Percentiles rank a stretch among this genome's conserved stretches.
phyloP scores from a whole-genome alignment of 2,329 filamentous ascomycete species.

The Paramyrothecium roridum region DNA sequence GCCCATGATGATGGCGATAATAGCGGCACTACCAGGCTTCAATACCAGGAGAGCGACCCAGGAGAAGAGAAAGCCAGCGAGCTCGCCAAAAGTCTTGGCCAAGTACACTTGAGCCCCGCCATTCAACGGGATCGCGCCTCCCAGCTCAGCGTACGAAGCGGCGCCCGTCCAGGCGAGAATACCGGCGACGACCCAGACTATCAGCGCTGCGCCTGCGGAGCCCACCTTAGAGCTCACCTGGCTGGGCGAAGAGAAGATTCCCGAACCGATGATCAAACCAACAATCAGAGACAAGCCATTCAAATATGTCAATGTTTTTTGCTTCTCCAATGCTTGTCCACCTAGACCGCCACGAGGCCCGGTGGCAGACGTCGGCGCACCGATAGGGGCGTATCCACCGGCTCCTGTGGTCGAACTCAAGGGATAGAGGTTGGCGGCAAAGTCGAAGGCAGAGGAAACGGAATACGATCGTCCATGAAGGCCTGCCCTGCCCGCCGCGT shows the following conservation, averaged over 20 bases:
- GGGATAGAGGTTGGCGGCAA: constrained; percentile 88
- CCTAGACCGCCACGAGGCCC: constrained; percentile 49
- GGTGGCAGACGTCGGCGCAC: constrained; percentile 62
- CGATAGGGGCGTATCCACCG: constrained; percentile 79
- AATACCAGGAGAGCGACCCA: constrained; percentile 94
- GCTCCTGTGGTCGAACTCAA: constrained; percentile 74
- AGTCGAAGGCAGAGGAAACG: constrained; percentile 91
- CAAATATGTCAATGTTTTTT: constrained; percentile 92
- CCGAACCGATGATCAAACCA: constrained; percentile 91
- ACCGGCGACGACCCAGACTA: constrained; percentile 93
- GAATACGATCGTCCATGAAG: constrained; percentile 69
- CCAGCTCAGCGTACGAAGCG: constrained; percentile 91
- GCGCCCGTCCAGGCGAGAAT: constrained; percentile 93
- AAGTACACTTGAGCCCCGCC: constrained; percentile 93
- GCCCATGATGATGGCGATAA: constrained; percentile 96
- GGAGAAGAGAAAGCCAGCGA: constrained; percentile 90
- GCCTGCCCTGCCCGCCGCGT: constrained; percentile 42
- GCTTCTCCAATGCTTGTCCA: constrained; percentile 85
- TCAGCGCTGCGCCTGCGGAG: constrained; percentile 81
- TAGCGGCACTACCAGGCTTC: constrained; percentile 89
- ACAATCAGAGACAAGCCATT: constrained; percentile 91
- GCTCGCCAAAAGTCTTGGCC: constrained; percentile 92
- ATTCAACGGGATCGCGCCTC: constrained; percentile 92
- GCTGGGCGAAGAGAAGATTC: constrained; percentile 92
- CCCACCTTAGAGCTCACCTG: constrained; percentile 91